A percentile compares a stretch with the other conserved stretches of the same genome.
These are phyloP conservation scores for Cercospora beticola DNA, from an alignment of 2,329 filamentous ascomycete species.

Conservation along the genomic window DNA sequence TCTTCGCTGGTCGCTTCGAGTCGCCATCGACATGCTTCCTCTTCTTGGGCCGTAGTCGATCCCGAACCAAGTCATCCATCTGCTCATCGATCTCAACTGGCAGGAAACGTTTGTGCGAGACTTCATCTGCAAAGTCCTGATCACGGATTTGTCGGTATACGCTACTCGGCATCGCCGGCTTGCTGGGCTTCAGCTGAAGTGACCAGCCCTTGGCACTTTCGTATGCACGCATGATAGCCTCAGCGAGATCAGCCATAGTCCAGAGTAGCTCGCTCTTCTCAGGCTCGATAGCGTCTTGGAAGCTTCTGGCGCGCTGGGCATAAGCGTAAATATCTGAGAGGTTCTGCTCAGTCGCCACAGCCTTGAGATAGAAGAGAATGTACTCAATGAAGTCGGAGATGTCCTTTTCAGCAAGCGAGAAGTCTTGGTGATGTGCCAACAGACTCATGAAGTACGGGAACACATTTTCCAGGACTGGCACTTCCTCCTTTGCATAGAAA, in stretches of 20 bases:
- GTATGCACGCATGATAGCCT: conserved; percentile 78
- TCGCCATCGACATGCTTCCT: conserved; percentile 34
- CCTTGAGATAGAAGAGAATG: conserved; percentile 81
- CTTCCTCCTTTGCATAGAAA: conserved; percentile 56
- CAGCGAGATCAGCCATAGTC: conserved; percentile 81
- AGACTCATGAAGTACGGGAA: conserved; percentile 83
- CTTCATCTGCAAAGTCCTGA: conserved; percentile 76
- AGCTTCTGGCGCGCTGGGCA: conserved; percentile 88
- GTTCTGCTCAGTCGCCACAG: conserved; percentile 82
- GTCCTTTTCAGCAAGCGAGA: conserved; percentile 64
- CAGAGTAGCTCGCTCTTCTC: conserved; percentile 73
- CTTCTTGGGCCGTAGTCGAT: conserved; percentile 62
- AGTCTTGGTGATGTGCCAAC: conserved; percentile 92
- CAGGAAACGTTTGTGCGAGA: conserved; percentile 82
- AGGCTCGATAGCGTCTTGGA: conserved; percentile 72
- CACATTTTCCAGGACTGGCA: conserved; percentile 71
- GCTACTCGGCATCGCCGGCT: conserved; percentile 75
- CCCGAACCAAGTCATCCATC: conserved; percentile 75
- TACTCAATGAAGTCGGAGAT: conserved; percentile 83
- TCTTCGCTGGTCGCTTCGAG: conserved; percentile 32
- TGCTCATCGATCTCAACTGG: conserved; percentile 71
- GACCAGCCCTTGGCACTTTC: conserved; percentile 83
- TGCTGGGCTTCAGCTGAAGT: conserved; percentile 78
- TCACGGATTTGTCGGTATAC: conserved; percentile 74
- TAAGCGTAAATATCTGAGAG: conserved; percentile 87